Conservation (phyloP, 768 basidiomycete genomes). For the Pleurotus djamor region DNA sequence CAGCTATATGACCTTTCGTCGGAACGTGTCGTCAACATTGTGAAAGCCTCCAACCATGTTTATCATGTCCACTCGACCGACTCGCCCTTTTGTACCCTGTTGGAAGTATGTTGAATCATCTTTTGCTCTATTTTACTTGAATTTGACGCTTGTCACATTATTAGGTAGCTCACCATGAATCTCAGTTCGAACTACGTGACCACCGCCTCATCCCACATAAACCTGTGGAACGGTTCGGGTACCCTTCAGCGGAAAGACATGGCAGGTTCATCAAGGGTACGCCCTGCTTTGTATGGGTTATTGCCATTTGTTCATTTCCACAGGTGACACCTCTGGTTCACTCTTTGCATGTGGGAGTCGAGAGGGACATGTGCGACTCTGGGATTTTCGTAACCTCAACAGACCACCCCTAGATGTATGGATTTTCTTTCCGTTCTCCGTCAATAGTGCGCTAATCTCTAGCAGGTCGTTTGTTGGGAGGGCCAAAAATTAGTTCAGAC, state of each 20-base stretch:
- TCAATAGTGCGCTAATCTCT: not conserved
- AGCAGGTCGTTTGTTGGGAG: slow-evolving; percentile 30
- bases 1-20: slow-evolving; percentile 45
- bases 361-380: slow-evolving; percentile 38
- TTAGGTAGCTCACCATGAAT: slow-evolving; percentile 47
- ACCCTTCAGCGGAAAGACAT: slow-evolving; percentile 27
- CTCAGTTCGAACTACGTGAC: slow-evolving; percentile 53
- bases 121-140: slow-evolving; percentile 1
- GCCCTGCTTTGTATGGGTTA: slow-evolving; percentile 2
- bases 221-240: slow-evolving; percentile 44
- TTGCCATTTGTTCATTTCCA: not conserved
- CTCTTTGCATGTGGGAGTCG: slow-evolving; percentile 42
- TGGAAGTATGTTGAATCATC: slow-evolving; percentile 32
- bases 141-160: not conserved
- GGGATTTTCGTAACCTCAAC: slow-evolving; percentile 44
- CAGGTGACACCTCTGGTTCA: slow-evolving; percentile 18
- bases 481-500: slow-evolving; percentile 36
- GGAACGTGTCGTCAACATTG: slow-evolving; percentile 35
- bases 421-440: not conserved
- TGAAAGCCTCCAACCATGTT: slow-evolving; percentile 40
- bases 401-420: slow-evolving; percentile 19
- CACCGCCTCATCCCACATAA: slow-evolving; percentile 31
- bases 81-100: slow-evolving; percentile 35
- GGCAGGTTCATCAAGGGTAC: slow-evolving; percentile 46
- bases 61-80: slow-evolving; percentile 37